A percentile compares a stretch with the other conserved stretches of the same genome.
phyloP scores from a whole-genome alignment of 2,329 filamentous ascomycete species.

The Pestalotiopsis sp. region DNA sequence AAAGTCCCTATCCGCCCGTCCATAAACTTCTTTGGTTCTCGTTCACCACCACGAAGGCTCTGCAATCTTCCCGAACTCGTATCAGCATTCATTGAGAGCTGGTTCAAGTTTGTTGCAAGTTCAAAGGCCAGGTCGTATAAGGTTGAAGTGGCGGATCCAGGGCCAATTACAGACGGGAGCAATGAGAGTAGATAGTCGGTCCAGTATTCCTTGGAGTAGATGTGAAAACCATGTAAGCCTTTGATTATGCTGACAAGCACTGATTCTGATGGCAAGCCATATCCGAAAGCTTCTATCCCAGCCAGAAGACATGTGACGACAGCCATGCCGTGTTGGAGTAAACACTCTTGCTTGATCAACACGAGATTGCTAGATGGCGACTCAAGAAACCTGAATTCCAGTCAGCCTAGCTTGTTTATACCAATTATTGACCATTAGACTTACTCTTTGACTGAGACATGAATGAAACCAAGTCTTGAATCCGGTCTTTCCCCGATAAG shows the following conservation, averaged over 20 bases:
- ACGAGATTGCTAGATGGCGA: neutral
- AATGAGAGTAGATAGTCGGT: neutral
- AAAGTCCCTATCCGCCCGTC: neutral
- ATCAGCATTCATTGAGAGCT: neutral
- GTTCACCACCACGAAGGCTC: too few species aligned
- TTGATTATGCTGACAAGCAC: neutral
- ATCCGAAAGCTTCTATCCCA: neutral
- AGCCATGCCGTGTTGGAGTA: neutral
- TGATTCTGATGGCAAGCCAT: neutral
- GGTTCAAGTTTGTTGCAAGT: neutral
- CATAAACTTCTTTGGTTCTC: too few species aligned
- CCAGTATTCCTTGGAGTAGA: neutral
- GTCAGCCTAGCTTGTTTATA: neutral
- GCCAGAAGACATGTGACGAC: neutral
- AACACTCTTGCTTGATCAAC: neutral
- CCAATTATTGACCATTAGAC: too few species aligned
- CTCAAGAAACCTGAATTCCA: rapidly evolving
- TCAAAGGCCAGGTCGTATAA: neutral
- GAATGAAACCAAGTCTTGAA: neutral
- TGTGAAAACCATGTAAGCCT: neutral
- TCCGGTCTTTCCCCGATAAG: neutral
- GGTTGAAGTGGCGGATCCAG: neutral
- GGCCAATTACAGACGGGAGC: neutral
- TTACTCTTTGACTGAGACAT: neutral
- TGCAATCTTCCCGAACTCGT: too few species aligned